Percentiles rank a stretch among this genome's conserved stretches.
These are phyloP conservation scores for Coemansia interrupta DNA, from an alignment of 192 early-diverging fungal genomes.

Conservation along the genomic window DNA sequence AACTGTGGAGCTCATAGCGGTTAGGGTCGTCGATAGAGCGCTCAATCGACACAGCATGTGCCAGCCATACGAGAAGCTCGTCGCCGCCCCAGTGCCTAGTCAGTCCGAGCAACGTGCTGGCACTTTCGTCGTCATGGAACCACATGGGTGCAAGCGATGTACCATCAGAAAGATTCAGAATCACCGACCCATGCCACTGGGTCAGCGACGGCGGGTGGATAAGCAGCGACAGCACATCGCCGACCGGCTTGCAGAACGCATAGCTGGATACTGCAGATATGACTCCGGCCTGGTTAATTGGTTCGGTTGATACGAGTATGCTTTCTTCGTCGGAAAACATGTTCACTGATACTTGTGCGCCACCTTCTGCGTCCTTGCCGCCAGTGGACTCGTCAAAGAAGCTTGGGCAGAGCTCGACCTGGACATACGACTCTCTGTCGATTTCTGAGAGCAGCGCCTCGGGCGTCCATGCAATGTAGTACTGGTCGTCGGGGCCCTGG, in stretches of 20 bases:
- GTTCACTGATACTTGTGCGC: slow-evolving; percentile 27
- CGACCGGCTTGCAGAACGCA: slow-evolving; percentile 60
- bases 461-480: slow-evolving; percentile 70
- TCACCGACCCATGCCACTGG: slow-evolving; percentile 65
- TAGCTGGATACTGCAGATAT: slow-evolving; percentile 53
- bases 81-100: slow-evolving; percentile 64
- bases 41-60: slow-evolving; percentile 51
- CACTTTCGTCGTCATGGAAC: slow-evolving; percentile 71
- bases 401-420: slow-evolving; percentile 58
- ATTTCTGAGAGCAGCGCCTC: slow-evolving; percentile 60
- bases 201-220: slow-evolving; percentile 65
- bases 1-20: slow-evolving; percentile 34
- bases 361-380: slow-evolving; percentile 1
- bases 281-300: slow-evolving; percentile 32
- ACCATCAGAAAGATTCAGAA: slow-evolving; percentile 63
- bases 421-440: slow-evolving; percentile 61
- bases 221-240: slow-evolving; percentile 59
- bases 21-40: slow-evolving; percentile 39
- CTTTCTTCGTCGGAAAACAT: slow-evolving; percentile 33
- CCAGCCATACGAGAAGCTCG: slow-evolving; percentile 60
- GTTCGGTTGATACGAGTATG: slow-evolving; percentile 41
- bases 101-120: slow-evolving; percentile 52
- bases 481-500: slow-evolving; percentile 56
- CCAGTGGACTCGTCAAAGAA: slow-evolving; percentile 11
- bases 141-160: slow-evolving; percentile 64